Conservation (phyloP, 345 rosid genomes). For the Passiflora organensis region DNA sequence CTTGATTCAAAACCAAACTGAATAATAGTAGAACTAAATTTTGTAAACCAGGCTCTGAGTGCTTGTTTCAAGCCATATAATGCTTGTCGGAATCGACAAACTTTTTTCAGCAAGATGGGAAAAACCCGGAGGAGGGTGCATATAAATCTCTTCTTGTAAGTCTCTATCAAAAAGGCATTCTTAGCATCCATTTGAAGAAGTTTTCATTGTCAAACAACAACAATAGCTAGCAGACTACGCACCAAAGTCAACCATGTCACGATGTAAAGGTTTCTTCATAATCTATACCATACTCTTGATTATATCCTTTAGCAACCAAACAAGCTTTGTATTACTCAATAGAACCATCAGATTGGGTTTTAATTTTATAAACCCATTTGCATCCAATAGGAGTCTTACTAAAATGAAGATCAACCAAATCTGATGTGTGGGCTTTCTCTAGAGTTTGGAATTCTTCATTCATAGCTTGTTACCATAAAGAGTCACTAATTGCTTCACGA, state of each 20-base stretch:
- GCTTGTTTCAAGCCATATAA: too few species aligned
- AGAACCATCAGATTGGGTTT: neutral
- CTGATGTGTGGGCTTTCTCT: neutral
- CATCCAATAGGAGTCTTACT: neutral
- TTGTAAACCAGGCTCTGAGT: too few species aligned
- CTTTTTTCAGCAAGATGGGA: too few species aligned
- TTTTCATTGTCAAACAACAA: neutral
- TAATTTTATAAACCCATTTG: neutral
- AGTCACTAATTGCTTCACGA: neutral
- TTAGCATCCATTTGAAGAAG: neutral
- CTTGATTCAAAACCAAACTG: too few species aligned
- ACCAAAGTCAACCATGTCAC: neutral
- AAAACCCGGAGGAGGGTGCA: too few species aligned
- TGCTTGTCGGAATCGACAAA: too few species aligned
- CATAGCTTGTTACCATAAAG: neutral
- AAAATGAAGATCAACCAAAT: neutral
- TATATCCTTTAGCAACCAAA: neutral
- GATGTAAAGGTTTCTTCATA: neutral
- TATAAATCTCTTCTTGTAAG: too few species aligned
- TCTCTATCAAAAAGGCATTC: neutral
- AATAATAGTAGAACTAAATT: too few species aligned
- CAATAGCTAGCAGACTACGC: neutral
- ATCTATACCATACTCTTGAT: too few species aligned
- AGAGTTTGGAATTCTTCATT: neutral
- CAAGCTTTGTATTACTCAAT: too few species aligned